These are phyloP conservation scores for Coemansia sp. DNA, from an alignment of 192 early-diverging fungal species.

Conservation along the genomic window DNA sequence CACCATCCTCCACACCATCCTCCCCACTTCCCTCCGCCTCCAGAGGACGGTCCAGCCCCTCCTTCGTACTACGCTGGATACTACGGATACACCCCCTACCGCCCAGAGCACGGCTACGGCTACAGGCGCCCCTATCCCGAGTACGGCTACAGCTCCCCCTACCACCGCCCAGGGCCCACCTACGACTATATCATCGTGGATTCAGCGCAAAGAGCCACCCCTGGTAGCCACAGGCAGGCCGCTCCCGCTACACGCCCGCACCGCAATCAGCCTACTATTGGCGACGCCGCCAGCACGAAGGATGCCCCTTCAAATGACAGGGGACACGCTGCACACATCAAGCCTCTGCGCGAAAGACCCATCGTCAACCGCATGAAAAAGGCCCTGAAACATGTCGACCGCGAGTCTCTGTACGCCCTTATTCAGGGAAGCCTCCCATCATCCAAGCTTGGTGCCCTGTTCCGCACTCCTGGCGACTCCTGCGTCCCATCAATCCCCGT, in stretches of 20 bases:
- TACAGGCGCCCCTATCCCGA: conserved; percentile 11
- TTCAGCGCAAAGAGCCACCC: background rate
- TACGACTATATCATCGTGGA: background rate
- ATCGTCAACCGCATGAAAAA: background rate
- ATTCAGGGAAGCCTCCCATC: conserved; percentile 29
- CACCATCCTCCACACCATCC: background rate
- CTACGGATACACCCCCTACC: background rate
- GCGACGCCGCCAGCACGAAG: background rate
- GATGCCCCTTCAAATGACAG: background rate
- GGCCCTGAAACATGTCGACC: conserved; percentile 13
- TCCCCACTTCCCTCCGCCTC: conserved; percentile 1
- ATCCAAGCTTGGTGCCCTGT: conserved; percentile 13
- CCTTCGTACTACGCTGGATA: background rate
- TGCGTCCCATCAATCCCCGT: conserved; percentile 45
- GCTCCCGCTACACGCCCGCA: background rate
- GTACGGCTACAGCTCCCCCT: conserved; percentile 2
- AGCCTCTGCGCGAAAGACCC: background rate
- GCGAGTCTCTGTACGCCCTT: conserved; percentile 23
- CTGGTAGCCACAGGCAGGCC: background rate
- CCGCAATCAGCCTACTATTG: background rate
- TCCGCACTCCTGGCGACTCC: conserved; percentile 17
- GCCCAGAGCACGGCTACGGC: conserved; percentile 11
- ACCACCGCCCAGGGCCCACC: background rate
- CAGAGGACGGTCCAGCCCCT: background rate
- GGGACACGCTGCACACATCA: background rate